Evolutionary conservation across 2,329 filamentous ascomycete species (phyloP).

Genomic region (Fusarium begoniae): DNA sequence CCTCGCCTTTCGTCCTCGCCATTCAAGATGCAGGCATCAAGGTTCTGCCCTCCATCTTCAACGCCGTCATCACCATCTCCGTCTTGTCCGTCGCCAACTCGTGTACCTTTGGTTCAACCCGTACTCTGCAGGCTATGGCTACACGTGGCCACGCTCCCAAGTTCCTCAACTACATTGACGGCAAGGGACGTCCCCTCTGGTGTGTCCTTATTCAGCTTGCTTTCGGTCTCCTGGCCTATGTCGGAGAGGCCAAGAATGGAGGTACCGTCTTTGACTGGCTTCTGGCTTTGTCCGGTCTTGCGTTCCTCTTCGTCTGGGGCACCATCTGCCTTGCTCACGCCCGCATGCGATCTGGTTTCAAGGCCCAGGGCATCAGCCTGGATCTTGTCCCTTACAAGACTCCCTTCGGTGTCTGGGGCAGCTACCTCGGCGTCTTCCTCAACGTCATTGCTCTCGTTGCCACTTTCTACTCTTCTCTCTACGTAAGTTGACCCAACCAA

Average conservation of each 20-base stretch:
- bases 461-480: conserved; percentile 78
- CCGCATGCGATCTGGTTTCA: conserved; percentile 85
- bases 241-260: conserved; percentile 71
- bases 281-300: conserved; percentile 76
- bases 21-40: conserved; percentile 85
- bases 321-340: conserved; percentile 90
- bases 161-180: conserved; percentile 82
- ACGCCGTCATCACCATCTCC: conserved; percentile 93
- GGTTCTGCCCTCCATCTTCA: conserved; percentile 87
- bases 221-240: conserved; percentile 79
- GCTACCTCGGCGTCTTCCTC: conserved; percentile 79
- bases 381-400: conserved; percentile 82
- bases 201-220: conserved; percentile 74
- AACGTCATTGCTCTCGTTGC: conserved; percentile 80
- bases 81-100: conserved; percentile 93
- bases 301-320: conserved; percentile 81
- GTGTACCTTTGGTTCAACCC: conserved; percentile 88
- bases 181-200: conserved; percentile 79
- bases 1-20: conserved; percentile 93
- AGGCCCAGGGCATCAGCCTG: conserved; percentile 69
- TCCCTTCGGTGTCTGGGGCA: conserved; percentile 82
- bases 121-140: conserved; percentile 88
- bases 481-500: background rate
- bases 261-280: conserved; percentile 82
- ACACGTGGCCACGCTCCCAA: conserved; percentile 85